Evolutionary conservation across 352 stramenopile genomes (phyloP).

Genomic region (Globisporangium sylvaticum): DNA sequence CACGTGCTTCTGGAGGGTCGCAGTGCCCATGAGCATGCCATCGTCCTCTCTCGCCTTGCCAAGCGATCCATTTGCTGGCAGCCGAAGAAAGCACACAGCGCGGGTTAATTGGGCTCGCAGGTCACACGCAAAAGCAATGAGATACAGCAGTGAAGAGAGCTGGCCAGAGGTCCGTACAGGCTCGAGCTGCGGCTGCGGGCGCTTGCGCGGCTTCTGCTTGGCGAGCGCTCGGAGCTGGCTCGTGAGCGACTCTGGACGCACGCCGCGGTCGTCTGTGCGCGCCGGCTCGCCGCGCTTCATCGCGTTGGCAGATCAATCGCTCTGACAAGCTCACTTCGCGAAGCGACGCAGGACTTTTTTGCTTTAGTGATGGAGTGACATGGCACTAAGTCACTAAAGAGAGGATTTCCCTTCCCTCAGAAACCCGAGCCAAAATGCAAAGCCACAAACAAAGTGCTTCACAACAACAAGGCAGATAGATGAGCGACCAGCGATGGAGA

Average conservation of each 20-base stretch:
- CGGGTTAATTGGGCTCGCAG: not conserved
- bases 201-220: constrained; percentile 31
- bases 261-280: constrained; percentile 23
- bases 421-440: not conserved
- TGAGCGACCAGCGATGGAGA: not conserved
- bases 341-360: not conserved
- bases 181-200: constrained; percentile 15
- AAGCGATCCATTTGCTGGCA: not conserved
- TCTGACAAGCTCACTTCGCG: not conserved
- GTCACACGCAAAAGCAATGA: not conserved
- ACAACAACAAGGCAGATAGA: no score
- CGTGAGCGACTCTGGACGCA: constrained; percentile 43
- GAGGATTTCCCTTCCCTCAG: not conserved
- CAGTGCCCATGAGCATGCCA: constrained; percentile 1
- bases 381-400: not conserved
- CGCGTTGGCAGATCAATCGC: not conserved
- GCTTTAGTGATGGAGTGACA: not conserved
- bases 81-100: not conserved
- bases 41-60: not conserved
- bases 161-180: constrained; percentile 15
- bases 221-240: constrained; percentile 31
- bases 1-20: constrained; percentile 37
- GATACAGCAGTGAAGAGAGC: not conserved
- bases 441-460: no score
- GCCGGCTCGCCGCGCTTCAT: constrained; percentile 4